Conservation (phyloP, 768 basidiomycete species). For the Rhizopogon roseolus region DNA sequence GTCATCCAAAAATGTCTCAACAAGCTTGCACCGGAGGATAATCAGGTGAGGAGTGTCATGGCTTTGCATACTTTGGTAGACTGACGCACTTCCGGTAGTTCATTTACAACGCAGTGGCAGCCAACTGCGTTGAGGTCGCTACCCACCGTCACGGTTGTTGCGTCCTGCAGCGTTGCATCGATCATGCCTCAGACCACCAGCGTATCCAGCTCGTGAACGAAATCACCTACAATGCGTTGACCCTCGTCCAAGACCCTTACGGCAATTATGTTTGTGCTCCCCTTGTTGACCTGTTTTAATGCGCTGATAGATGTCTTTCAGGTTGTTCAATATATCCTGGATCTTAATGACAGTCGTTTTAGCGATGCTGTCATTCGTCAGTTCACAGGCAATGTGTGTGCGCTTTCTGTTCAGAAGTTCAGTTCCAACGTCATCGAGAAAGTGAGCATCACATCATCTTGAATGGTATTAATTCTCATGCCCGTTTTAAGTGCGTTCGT, state of each 20-base stretch:
- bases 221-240: conserved; percentile 97
- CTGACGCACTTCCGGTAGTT: conserved; percentile 45
- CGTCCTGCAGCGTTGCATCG: conserved; percentile 95
- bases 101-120: conserved; percentile 98
- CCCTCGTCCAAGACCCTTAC: conserved; percentile 95
- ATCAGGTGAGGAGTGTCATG: conserved; percentile 58
- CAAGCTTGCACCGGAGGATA: conserved; percentile 96
- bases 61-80: neutral
- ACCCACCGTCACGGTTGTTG: conserved; percentile 98
- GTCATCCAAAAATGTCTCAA: conserved; percentile 99
- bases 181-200: conserved; percentile 95
- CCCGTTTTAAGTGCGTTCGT: conserved; percentile 58
- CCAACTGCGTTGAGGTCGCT: conserved; percentile 98
- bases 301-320: conserved; percentile 23
- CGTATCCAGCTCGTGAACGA: conserved; percentile 96
- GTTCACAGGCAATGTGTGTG: conserved; percentile 96
- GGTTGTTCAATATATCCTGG: conserved; percentile 98
- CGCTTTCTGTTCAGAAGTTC: conserved; percentile 97
- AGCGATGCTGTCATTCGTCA: conserved; percentile 97
- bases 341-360: conserved; percentile 97
- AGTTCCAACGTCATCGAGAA: conserved; percentile 99
- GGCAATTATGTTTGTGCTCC: conserved; percentile 73
- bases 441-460: conserved; percentile 33
- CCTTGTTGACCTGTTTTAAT: neutral
- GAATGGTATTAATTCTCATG: neutral